These are phyloP conservation scores for Agrocybe chaxingu DNA, from an alignment of 768 basidiomycete species.

Conservation along the genomic window DNA sequence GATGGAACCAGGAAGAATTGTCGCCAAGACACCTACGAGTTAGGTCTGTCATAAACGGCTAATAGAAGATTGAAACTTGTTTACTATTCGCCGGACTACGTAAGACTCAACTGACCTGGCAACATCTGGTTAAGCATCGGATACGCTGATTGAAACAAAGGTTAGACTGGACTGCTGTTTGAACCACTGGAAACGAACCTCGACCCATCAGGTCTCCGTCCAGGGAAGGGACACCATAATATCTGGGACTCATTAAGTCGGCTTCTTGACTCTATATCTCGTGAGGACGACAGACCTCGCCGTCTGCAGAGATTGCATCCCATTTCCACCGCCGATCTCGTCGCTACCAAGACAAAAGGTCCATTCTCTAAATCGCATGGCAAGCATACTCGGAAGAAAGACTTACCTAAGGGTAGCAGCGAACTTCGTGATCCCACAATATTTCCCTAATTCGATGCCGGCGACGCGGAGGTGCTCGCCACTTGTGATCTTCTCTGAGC, in stretches of 20 bases:
- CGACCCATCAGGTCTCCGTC: constrained; percentile 49
- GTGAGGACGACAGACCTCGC: constrained; percentile 24
- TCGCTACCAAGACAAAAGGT: constrained; percentile 18
- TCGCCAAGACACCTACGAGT: constrained; percentile 16
- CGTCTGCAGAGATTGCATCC: constrained; percentile 34
- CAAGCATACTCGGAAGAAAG: background rate
- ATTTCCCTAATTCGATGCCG: constrained; percentile 24
- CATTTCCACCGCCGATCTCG: constrained; percentile 43
- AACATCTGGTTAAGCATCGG: constrained; percentile 29
- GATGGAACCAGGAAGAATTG: background rate
- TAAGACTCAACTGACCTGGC: constrained; percentile 17
- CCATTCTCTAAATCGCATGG: background rate
- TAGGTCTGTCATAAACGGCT: constrained; percentile 31
- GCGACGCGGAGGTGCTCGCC: constrained; percentile 21
- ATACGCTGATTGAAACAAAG: constrained; percentile 21
- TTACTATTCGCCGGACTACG: background rate
- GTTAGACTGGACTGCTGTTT: constrained; percentile 3
- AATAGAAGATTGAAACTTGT: background rate
- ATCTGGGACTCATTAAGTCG: constrained; percentile 20
- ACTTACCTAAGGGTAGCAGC: constrained; percentile 29
- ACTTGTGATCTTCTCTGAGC: constrained; percentile 23
- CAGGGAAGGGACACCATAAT: constrained; percentile 35
- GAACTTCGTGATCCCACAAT: constrained; percentile 24
- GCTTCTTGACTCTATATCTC: background rate
- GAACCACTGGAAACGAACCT: constrained; percentile 26